Percentiles rank a stretch among this genome's conserved stretches.
Evolutionary conservation across 805 yeast genomes (phyloP).

Genomic region (Metschnikowia picachoensis): DNA sequence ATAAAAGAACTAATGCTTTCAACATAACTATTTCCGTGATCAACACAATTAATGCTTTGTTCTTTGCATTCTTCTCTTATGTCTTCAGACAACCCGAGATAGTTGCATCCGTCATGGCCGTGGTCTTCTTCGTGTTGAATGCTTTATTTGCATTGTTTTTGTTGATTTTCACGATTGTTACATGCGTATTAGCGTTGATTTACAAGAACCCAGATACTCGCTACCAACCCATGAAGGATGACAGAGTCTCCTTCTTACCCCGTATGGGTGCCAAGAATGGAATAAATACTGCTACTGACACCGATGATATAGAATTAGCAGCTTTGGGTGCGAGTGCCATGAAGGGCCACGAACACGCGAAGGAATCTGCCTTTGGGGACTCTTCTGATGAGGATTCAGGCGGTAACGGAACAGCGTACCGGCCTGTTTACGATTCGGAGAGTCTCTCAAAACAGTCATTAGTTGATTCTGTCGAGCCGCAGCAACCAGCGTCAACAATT

Average conservation of each 20-base stretch:
- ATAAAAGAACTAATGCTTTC: constrained; percentile 89
- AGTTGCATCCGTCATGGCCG: constrained; percentile 89
- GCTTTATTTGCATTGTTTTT: constrained; percentile 84
- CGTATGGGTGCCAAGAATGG: constrained; percentile 40
- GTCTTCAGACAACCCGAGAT: constrained; percentile 78
- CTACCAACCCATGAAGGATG: constrained; percentile 95
- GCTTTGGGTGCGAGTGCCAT: constrained; percentile 70
- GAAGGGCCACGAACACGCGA: constrained; percentile 53
- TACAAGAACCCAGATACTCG: constrained; percentile 93
- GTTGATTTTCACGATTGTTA: constrained; percentile 79
- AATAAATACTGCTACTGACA: constrained; percentile 22
- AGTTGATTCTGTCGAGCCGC: constrained; percentile 29
- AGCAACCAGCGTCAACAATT: constrained; percentile 42
- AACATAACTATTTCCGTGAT: constrained; percentile 82
- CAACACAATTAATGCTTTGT: constrained; percentile 74
- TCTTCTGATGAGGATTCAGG: constrained; percentile 28
- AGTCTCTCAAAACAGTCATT: constrained; percentile 13
- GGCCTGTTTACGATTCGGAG: constrained; percentile 12
- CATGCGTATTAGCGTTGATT: constrained; percentile 78
- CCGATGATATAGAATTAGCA: constrained; percentile 58
- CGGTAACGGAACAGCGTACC: constrained; percentile 6
- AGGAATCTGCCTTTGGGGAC: constrained; percentile 25
- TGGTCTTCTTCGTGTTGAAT: constrained; percentile 82
- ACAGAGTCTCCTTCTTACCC: constrained; percentile 92
- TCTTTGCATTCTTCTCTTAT: constrained; percentile 85